Evolutionary conservation across 1,284 basidiomycete genomes (phyloP).

Genomic region (Ganoderma lingzhi): DNA sequence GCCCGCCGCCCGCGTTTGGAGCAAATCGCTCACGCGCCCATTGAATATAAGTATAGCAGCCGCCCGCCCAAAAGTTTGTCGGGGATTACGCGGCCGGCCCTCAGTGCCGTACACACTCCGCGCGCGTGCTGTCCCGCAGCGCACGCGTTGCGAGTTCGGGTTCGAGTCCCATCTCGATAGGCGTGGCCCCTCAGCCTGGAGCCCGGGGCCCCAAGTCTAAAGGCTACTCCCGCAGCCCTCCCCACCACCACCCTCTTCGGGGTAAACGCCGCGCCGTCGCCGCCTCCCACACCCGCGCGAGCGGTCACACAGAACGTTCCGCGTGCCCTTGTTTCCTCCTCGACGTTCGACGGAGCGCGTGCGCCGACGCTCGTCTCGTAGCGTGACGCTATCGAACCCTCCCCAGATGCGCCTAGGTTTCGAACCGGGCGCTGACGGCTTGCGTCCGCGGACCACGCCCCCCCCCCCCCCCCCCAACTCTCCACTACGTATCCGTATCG

Average conservation of each 20-base stretch:
- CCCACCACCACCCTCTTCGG: no score
- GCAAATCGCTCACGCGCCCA: neutral
- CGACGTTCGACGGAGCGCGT: neutral
- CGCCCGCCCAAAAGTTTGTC: slow-evolving; percentile 10
- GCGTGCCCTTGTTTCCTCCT: neutral
- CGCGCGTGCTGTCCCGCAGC: slow-evolving; percentile 2
- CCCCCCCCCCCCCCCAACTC: neutral
- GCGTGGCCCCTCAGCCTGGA: slow-evolving; percentile 15
- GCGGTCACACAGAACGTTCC: neutral
- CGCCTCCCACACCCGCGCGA: slow-evolving; percentile 4
- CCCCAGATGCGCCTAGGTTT: slow-evolving; percentile 5
- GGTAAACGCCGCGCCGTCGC: slow-evolving; percentile 3
- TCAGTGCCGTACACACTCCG: neutral
- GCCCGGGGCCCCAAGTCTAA: slow-evolving; percentile 26
- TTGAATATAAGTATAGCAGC: neutral
- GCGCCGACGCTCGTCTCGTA: neutral
- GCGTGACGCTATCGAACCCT: slow-evolving; percentile 1
- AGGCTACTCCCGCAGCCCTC: slow-evolving; percentile 23
- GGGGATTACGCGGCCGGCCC: slow-evolving; percentile 11
- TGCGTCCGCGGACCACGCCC: neutral
- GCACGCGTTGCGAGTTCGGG: neutral
- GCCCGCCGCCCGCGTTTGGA: neutral
- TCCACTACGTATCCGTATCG: no score
- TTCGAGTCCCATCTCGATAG: slow-evolving; percentile 12
- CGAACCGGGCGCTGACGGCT: neutral